Evolutionary conservation across 139 green algal species (phyloP), one percentile per base, ranked within the genome.

Genomic region (Bryopsis sp.): DNA sequence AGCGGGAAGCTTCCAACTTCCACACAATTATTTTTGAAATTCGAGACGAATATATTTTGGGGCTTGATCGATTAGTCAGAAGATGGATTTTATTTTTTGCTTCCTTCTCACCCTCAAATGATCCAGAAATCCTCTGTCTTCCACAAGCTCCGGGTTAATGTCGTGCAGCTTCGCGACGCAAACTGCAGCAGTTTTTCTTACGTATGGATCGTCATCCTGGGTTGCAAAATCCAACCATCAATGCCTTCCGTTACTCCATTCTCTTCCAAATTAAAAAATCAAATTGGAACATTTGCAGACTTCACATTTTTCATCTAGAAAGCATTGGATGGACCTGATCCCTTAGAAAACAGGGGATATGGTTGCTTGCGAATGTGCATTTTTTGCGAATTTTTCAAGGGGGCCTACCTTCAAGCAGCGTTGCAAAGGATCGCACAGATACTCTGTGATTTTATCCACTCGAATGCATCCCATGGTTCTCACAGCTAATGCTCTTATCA

Each of bases 391-490:
- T 50, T 11, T 19, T 19, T 50, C 60, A 26, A 3, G 37, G 34
- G 37, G 8, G 24, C 70, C 5, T 38, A 92, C 90, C 85, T 94
- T 92, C 1, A 96, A 79, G 68, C 85, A 91, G 22, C 82, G 75
- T 72, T 95, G 80, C 71, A 99, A 80, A 1, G 94, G 94, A 76
- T 99, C 94, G 70, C 94, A 99, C 29, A 99, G 81, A 71, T 99
- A 99, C 76, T 99, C 95, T 38, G 90, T 97, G 78, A 99, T 99
- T 58, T 92, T 93, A 75, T 99, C 92, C 36, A 99, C 95, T 22
- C 95, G 81, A 71, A 99, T 99, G 86, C 95, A 99, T 34, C 95
- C 95, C 95, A 99, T 99, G 8, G 95, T 99, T 47, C 95, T 80
- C 34, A 99, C 92, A 36, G 95, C 95, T 61, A 99, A 79, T 0